Conservation (phyloP, 2,329 filamentous ascomycete species). For the Pseudomassariella vexata region DNA sequence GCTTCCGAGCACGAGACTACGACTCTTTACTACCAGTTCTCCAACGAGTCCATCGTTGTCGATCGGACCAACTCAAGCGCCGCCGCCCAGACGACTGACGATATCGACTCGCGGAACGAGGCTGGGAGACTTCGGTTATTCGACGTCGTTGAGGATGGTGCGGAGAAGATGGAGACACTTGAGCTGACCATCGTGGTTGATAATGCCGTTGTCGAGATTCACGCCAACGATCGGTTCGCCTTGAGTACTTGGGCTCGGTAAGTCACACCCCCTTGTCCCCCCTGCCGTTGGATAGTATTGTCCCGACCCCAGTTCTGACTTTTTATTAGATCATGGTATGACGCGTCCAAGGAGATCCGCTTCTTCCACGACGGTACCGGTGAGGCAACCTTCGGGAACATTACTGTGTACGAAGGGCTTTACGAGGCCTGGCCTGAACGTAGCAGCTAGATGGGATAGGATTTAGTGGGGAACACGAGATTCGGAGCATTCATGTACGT, state of each 20-base stretch:
- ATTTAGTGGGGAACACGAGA: no score
- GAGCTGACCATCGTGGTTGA: conserved; percentile 35
- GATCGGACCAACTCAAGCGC: conserved; percentile 35
- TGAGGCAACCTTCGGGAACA: conserved; percentile 23
- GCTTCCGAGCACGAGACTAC: conserved; percentile 33
- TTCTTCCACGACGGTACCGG: conserved; percentile 28
- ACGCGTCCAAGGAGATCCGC: conserved; percentile 24
- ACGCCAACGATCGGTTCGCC: conserved; percentile 34
- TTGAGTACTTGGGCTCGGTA: conserved; percentile 37
- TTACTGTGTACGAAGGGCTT: conserved; percentile 29
- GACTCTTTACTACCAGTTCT: conserved; percentile 37
- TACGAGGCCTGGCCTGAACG: conserved; percentile 29
- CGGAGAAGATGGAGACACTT: conserved; percentile 27
- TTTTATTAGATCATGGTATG: conserved; percentile 27
- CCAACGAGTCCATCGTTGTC: conserved; percentile 34
- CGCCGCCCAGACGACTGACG: conserved; percentile 29
- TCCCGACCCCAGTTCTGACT: conserved; percentile 12
- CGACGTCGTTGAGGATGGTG: conserved; percentile 24
- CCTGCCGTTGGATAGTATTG: background rate
- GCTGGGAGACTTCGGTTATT: conserved; percentile 32
- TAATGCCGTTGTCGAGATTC: conserved; percentile 30
- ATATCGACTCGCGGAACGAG: conserved; percentile 30
- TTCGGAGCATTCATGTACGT: no score
- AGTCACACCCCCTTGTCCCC: conserved; percentile 13
- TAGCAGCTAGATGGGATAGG: background rate